Conservation (phyloP, 176 grass and related monocot genomes). For the Triticum aestivum region IWGSC_CS_RefSeq_v2.1 NC_057803.1:547492882-547493381, state of each 20-base stretch:
- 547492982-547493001: slow-evolving; percentile 95
- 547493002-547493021: slow-evolving; percentile 27
- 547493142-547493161: background rate
- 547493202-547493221: background rate
- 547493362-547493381: background rate
- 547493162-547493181: background rate
- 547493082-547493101: background rate
- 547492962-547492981: slow-evolving; percentile 87
- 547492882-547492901: slow-evolving; percentile 65
- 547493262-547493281: background rate
- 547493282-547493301: background rate
- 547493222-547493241: background rate
- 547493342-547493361: background rate
- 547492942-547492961: slow-evolving; percentile 70
- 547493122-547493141: background rate
- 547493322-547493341: background rate
- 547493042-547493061: background rate
- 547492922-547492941: slow-evolving; percentile 60
- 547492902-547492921: slow-evolving; percentile 90
- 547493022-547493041: background rate
- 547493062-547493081: slow-evolving; percentile 3
- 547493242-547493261: background rate
- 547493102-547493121: background rate
- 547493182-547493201: background rate
- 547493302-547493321: background rate